phyloP scores from a whole-genome alignment of 2,329 filamentous ascomycete genomes.

The Epichloe scottii region DNA sequence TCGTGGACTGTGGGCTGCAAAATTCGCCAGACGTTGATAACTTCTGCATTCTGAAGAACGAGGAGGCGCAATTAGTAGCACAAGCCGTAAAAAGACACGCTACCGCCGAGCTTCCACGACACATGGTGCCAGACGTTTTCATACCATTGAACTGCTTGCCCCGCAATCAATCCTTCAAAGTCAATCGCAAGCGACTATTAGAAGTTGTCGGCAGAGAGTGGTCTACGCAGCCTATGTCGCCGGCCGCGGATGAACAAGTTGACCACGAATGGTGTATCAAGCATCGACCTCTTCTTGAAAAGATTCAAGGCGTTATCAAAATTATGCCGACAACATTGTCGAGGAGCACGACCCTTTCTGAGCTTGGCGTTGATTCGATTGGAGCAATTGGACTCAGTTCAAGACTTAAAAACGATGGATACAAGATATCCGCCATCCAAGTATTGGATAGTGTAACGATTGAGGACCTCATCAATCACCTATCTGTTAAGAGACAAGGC shows the following conservation, averaged over 20 bases:
- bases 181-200: background rate
- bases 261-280: background rate
- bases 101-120: background rate
- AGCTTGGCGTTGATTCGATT: background rate
- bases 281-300: background rate
- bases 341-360: background rate
- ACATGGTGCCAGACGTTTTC: conserved; percentile 1
- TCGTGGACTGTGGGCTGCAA: background rate
- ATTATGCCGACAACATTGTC: background rate
- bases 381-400: background rate
- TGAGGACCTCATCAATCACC: background rate
- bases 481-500: background rate
- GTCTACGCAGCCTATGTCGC: background rate
- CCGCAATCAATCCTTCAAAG: background rate
- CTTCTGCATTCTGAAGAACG: background rate
- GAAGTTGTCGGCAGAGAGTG: background rate
- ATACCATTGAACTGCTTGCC: background rate
- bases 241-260: background rate
- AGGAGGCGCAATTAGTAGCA: background rate
- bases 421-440: background rate
- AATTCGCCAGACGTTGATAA: background rate
- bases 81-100: background rate
- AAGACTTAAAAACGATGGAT: background rate
- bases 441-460: background rate
- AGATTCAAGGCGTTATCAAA: background rate